Evolutionary conservation across 805 yeast genomes (phyloP).

Genomic region (Kluyveromyces dobzhanskii): DNA sequence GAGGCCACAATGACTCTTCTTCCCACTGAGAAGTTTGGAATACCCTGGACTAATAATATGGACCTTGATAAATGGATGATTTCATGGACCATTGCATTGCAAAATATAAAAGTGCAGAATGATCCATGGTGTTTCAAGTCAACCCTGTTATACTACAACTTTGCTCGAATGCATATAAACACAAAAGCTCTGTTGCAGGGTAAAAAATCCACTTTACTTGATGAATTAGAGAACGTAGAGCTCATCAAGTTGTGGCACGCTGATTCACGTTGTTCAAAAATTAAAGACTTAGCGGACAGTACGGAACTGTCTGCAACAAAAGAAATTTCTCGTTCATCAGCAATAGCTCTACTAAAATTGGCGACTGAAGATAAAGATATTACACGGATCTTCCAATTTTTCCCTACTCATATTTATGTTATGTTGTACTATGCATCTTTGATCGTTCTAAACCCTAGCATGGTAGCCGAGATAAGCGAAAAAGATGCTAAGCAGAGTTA

Average conservation of each 20-base stretch:
- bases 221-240: not conserved
- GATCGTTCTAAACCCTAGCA: conserved; percentile 43
- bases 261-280: conserved; percentile 4
- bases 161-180: conserved; percentile 68
- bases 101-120: conserved; percentile 41
- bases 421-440: conserved; percentile 64
- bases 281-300: not conserved
- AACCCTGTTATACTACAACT: conserved; percentile 60
- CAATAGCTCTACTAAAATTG: conserved; percentile 50
- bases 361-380: conserved; percentile 55
- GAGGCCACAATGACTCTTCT: conserved; percentile 34
- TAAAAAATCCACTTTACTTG: conserved; percentile 7
- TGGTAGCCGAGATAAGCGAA: conserved; percentile 16
- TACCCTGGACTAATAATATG: conserved; percentile 58
- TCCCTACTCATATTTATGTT: conserved; percentile 65
- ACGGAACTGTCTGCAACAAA: conserved; percentile 11
- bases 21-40: conserved; percentile 53
- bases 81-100: conserved; percentile 62
- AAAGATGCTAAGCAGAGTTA: conserved; percentile 31
- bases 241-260: conserved; percentile 7
- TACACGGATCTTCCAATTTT: conserved; percentile 45
- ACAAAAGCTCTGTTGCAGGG: conserved; percentile 19
- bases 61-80: conserved; percentile 75
- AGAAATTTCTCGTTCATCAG: conserved; percentile 53
- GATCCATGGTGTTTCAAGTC: conserved; percentile 64